Evolutionary conservation across 305 asterid genomes (phyloP).

Genomic region (Fraxinus platypoda): DNA sequence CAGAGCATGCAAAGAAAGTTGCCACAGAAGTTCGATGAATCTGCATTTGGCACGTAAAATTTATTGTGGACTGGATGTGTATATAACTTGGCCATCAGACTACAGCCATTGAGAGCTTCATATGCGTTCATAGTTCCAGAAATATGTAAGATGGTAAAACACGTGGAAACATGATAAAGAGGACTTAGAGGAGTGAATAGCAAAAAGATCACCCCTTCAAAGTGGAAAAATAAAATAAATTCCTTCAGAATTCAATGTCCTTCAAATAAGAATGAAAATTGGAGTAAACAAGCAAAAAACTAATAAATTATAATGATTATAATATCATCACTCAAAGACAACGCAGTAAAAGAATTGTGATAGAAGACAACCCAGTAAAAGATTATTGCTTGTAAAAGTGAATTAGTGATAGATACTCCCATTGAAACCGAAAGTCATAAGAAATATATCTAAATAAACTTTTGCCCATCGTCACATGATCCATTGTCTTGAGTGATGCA

Average conservation of each 20-base stretch:
- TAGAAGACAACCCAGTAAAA: neutral
- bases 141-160: neutral
- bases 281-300: neutral
- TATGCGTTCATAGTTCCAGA: neutral
- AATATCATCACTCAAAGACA: neutral
- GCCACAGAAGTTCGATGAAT: constrained; percentile 95
- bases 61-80: constrained; percentile 3
- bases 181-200: constrained; percentile 7
- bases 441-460: neutral
- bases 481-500: neutral
- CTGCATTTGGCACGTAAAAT: constrained; percentile 43
- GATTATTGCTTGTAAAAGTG: neutral
- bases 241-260: neutral
- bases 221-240: neutral
- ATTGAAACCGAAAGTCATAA: neutral
- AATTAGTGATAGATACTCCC: neutral
- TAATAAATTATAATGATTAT: neutral
- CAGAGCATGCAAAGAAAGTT: constrained; percentile 96
- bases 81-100: neutral
- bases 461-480: neutral
- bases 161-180: neutral
- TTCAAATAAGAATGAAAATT: neutral
- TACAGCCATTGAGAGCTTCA: neutral
- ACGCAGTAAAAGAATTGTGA: neutral
- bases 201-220: neutral